These are phyloP conservation scores for Penicillium crustosum DNA, from an alignment of 2,329 filamentous ascomycete species.

Conservation along the genomic window DNA sequence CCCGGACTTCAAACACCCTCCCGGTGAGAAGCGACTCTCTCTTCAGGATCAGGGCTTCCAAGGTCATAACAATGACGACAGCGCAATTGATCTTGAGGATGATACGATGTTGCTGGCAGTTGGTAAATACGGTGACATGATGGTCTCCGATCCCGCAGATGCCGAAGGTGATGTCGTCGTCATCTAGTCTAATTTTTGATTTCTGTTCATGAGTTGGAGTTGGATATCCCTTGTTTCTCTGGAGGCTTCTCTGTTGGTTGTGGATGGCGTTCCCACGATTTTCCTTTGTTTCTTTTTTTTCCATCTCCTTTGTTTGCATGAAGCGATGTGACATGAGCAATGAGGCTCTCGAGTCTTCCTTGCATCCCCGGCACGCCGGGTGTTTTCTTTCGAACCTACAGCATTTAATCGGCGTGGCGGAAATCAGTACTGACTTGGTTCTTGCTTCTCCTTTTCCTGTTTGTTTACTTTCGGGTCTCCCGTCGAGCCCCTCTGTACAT, in stretches of 20 bases:
- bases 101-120: conserved; percentile 45
- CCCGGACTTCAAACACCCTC: conserved; percentile 22
- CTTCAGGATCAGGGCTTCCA: conserved; percentile 44
- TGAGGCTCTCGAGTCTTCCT: conserved; percentile 19
- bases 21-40: conserved; percentile 44
- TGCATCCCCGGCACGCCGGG: conserved; percentile 9
- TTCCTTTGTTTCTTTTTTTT: conserved; percentile 15
- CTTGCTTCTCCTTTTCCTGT: conserved; percentile 8
- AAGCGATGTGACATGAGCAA: conserved; percentile 30
- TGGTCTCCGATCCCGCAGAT: conserved; percentile 47
- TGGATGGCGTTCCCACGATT: conserved; percentile 21
- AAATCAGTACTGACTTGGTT: conserved; percentile 5
- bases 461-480: conserved; percentile 8
- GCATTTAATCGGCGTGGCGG: conserved; percentile 28
- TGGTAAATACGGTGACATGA: conserved; percentile 48
- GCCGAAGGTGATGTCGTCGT: conserved; percentile 49
- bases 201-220: conserved; percentile 30
- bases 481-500: conserved; percentile 8
- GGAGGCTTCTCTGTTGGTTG: conserved; percentile 25
- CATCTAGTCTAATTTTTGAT: conserved; percentile 35
- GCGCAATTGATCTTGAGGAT: conserved; percentile 67
- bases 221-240: conserved; percentile 29
- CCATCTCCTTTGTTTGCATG: conserved; percentile 22
- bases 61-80: conserved; percentile 61
- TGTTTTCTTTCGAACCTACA: conserved; percentile 17